Evolutionary conservation across 1,284 basidiomycete species (phyloP), one percentile per base, ranked within the genome.

Genomic region (Trametes versicolor): DNA sequence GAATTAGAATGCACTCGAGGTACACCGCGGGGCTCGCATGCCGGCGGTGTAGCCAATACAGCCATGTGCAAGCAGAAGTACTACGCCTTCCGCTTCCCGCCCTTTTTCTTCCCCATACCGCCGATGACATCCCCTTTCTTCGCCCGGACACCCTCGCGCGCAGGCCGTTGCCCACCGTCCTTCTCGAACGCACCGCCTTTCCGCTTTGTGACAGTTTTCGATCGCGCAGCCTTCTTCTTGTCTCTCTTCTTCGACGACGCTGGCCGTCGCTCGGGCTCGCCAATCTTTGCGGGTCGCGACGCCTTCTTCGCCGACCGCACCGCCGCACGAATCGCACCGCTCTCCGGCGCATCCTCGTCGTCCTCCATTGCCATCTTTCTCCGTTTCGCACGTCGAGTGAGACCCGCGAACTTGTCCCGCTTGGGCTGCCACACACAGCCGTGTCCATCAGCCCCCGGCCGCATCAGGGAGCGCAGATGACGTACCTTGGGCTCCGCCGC

Each of bases 241-340:
- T 67, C 62, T 58, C 71, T 73, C 56, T 69, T 65, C 61, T 69
- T 71, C 21, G 62, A 62, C 54, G 57, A 59, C 32, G 62, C 45
- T 21, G 65, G 65, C 21, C 67, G 68, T 52, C 67, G 65, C 64
- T 77, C 76, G 32, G 74, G 75, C 60, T 80, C 76, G 50, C 82
- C 82, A 71, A 87, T 87, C 76, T 85, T 87, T 39, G 74, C 78
- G 1, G 90, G 90, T 69, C 86, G 85, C 29, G 81, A 78, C 10
- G 88, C 83, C 79, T 92, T 96, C 79, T 98, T 98, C 10, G 93
- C 95, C 13, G 87, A 87, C 57, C 96, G 91, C 68, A 97, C 92
- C 1, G 94, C 89, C 39, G 92, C 90, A 49, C 85, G 83, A 53
- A 92, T 80, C 7, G 83, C 81, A n/a, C 80, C 82, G 43, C 75